Percentiles rank a stretch among this genome's conserved stretches.
Conservation (phyloP, 2,329 filamentous ascomycete species). For the Apiospora aurea region DNA sequence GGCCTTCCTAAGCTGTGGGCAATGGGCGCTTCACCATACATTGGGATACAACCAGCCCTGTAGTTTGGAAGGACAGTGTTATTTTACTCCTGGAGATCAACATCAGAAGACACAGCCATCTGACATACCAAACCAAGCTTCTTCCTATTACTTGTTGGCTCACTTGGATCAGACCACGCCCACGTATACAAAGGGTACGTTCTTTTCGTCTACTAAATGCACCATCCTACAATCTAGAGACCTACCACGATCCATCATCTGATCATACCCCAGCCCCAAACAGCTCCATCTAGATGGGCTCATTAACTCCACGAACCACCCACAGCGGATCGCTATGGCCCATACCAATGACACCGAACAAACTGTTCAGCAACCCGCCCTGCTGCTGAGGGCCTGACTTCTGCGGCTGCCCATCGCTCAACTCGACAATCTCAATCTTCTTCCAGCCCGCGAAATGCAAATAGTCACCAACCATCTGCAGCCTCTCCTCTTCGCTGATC, state of each 20-base stretch:
- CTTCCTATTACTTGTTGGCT: too few relatives aligned
- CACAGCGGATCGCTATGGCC: neutral
- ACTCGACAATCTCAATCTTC: conserved; percentile 26
- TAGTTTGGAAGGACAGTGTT: too few relatives aligned
- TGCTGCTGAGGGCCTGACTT: neutral
- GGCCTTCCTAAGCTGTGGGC: neutral
- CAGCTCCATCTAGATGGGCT: neutral
- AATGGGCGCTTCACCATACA: neutral
- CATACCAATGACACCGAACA: neutral
- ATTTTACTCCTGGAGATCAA: neutral
- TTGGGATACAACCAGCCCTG: too few relatives aligned
- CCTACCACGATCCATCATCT: too few relatives aligned
- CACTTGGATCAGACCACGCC: neutral
- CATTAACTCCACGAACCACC: conserved; percentile 4
- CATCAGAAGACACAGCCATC: neutral
- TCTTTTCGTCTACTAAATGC: neutral
- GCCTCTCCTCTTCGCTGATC: conserved; percentile 25
- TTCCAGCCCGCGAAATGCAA: conserved; percentile 27
- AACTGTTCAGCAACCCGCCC: neutral
- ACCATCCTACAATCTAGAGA: neutral
- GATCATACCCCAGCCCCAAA: neutral
- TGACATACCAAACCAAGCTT: too few relatives aligned
- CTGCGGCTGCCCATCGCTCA: conserved; percentile 22
- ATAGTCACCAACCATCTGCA: conserved; percentile 27
- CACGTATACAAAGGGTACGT: too few relatives aligned